These are phyloP conservation scores for Syzygium aromaticum DNA, from an alignment of 345 rosid species.

Conservation along the genomic window DNA sequence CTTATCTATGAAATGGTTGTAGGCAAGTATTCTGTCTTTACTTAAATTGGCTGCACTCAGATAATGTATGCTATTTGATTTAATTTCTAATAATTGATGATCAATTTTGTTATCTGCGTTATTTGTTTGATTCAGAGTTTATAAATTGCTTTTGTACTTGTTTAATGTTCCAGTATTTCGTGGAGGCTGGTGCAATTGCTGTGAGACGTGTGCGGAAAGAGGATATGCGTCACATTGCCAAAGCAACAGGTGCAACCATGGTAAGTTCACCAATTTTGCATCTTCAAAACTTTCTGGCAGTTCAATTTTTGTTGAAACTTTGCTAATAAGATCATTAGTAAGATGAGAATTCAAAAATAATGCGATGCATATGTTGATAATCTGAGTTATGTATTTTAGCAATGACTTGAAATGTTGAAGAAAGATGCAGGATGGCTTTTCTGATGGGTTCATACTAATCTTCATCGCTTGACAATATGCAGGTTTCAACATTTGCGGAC, in stretches of 20 bases:
- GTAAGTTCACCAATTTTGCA: conserved; percentile 16
- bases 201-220: conserved; percentile 94
- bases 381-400: background rate
- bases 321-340: background rate
- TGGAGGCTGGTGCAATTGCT: conserved; percentile 97
- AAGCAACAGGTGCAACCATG: conserved; percentile 97
- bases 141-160: conserved; percentile 2
- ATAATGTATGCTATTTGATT: background rate
- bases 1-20: background rate
- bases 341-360: background rate
- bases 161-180: conserved; percentile 63
- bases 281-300: background rate
- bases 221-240: conserved; percentile 97
- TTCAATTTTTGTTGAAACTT: background rate
- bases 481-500: conserved; percentile 98
- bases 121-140: background rate
- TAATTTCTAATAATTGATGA: background rate
- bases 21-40: background rate
- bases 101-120: background rate
- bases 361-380: background rate
- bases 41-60: background rate
- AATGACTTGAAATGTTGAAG: background rate
- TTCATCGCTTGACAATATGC: background rate
- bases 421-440: background rate
- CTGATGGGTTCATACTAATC: background rate